A percentile compares a stretch with the other conserved stretches of the same genome.
These are phyloP conservation scores for Scolecobasidium constrictum DNA, from an alignment of 2,329 filamentous ascomycete species.

Conservation along the genomic window DNA sequence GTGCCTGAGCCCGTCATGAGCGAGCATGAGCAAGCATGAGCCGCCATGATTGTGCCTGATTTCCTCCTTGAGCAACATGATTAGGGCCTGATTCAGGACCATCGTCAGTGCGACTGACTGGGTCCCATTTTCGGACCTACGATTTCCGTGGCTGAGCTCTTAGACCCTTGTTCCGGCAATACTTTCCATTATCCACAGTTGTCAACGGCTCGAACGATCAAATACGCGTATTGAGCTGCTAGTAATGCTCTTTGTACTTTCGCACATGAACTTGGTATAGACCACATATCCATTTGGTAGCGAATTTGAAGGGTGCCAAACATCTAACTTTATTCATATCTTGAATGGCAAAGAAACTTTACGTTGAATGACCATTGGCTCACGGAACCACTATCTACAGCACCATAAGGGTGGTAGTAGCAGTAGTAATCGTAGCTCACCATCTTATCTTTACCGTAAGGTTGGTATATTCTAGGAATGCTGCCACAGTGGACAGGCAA, in stretches of 20 bases:
- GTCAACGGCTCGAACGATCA: conserved; percentile 13
- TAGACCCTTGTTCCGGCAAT: conserved; percentile 14
- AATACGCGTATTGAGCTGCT: conserved; percentile 11
- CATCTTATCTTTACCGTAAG: conserved; percentile 13
- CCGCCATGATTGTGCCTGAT: conserved; percentile 14
- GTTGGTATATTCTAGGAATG: conserved; percentile 13
- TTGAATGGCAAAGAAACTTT: conserved; percentile 14
- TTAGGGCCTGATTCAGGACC: conserved; percentile 16
- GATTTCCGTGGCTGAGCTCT: conserved; percentile 15
- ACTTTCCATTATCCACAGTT: conserved; percentile 15
- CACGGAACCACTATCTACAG: conserved; percentile 11
- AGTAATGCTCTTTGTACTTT: conserved; percentile 10
- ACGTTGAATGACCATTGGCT: conserved; percentile 12
- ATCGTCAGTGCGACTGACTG: conserved; percentile 14
- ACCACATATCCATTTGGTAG: not conserved
- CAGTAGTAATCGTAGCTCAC: conserved; percentile 13
- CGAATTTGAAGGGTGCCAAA: no score
- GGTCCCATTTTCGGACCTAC: conserved; percentile 15
- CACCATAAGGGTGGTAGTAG: conserved; percentile 13
- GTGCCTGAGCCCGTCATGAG: conserved; percentile 10
- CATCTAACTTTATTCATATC: conserved; percentile 11
- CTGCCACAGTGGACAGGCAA: conserved; percentile 10
- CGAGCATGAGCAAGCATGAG: conserved; percentile 11
- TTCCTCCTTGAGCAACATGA: conserved; percentile 16
- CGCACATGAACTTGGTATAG: conserved; percentile 9